Base-by-base conservation (phyloP, 768 basidiomycete genomes). In the Fistulinella prunicolor region DNA sequence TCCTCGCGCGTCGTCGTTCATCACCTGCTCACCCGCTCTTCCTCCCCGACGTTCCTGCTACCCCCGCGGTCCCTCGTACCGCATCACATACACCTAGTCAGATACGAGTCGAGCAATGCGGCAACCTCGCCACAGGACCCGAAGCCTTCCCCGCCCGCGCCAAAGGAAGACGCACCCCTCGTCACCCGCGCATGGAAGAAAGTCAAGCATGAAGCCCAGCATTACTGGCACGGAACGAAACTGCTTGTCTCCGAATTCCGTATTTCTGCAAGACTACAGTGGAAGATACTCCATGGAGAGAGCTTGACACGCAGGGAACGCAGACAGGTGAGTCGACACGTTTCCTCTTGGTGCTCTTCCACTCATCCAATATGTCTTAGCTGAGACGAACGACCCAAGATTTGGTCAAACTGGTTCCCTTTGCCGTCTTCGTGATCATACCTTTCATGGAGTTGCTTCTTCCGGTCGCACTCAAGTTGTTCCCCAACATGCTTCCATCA, bases 391-490 rank as follows among this genome's bases (percentile, higher is more conserved):
- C 96, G 1, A 98, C 94, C 0, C 85, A 86, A 68, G 96, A 99
- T 69, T 64, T 98, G 24, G 70, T 99, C 44, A 83, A 96, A 24
- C 83, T 99, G 13, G 84, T 98, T 20, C 96, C 96, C 1, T 99
- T 99, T 69, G 82, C 89, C 7, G 92, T 92, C 42, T 97, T 99
- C 72, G 64, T 98, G 54, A 76, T 96, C 59, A 91, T 99, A 3
- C 96, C 96, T 1, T 98, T 98, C 77, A 98, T 98, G 95, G 96
- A 98, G 65, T 66, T 99, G 16, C 77, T 99, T 5, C 81, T 99
- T 3, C 96, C 96, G 2, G 91, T 99, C 34, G 94, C 94, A 0
- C 78, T 99, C 56, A 96, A 95, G 67, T 70, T 99, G 37, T 99
- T 99, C 79, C 96, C 96, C 13, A 97, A 89, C 68, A 98, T 98